Evolutionary conservation across 1,284 basidiomycete species (phyloP), one percentile per base, ranked within the genome.

Genomic region (Boletus semigastroideus): DNA sequence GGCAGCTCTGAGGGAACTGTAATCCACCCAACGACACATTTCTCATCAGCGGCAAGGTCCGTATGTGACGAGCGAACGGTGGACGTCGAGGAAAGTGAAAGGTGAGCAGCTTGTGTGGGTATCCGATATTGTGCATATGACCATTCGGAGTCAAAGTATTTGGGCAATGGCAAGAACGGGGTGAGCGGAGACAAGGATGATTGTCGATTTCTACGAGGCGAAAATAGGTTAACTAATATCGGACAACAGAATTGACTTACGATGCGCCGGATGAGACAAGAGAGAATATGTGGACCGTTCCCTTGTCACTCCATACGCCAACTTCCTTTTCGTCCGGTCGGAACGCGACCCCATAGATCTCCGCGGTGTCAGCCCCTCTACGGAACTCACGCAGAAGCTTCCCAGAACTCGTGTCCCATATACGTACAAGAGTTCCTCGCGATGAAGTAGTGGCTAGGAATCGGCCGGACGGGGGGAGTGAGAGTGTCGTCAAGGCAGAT

Each of bases 281-380:
- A 31, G 87, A 84, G 68, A 94, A 94, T 20, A 96, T 78, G 67
- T 98, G 94, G 5, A 98, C 84, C 0, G 95, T 98, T 36, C 95
- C 94, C 73, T 98, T 98, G 71, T 98, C 95, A 67, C 93, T 96
- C 90, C 92, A 93, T 10, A 90, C 90, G 60, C 89, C 91, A 1
- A 95, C 72, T 60, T 92, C 88, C 49, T 77, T 79, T 69, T 90
- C 89, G 61, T 89, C 90, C 9, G 84, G 86, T 55, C 86, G 78
- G 68, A 87, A 89, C 48, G 83, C 83, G 19, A 94, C 85, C 1
- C 92, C 92, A 73, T 94, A 97, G 50, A 98, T 95, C 62, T 91
- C 87, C 17, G 94, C 94, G 58, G 89, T 86, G 69, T 98, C 95
- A 16, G 90, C 84, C 5, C 94, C 94, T 66, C 94, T 79, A 49